phyloP scores from a whole-genome alignment of 208 protist genomes.

The Leishmania amazonensis region DNA sequence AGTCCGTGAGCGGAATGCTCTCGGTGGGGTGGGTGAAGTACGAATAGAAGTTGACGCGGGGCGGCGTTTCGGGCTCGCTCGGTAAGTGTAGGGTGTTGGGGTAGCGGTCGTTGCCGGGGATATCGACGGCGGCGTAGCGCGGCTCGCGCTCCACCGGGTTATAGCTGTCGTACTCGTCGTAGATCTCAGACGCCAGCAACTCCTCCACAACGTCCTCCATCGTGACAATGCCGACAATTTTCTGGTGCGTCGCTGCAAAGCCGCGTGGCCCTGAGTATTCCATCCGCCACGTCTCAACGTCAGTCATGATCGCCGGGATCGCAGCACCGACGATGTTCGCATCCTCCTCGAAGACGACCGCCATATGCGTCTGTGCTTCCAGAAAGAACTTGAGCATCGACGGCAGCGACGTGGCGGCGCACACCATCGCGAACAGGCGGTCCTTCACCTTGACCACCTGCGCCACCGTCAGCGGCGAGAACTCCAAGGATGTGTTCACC shows the following conservation, averaged over 20 bases:
- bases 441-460: conserved; percentile 75
- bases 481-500: conserved; percentile 33
- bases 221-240: conserved; percentile 80
- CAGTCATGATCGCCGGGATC: conserved; percentile 2
- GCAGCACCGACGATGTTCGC: not conserved
- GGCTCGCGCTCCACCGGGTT: conserved; percentile 29
- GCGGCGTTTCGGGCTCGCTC: conserved; percentile 53
- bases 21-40: conserved; percentile 69
- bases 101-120: conserved; percentile 20
- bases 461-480: conserved; percentile 54
- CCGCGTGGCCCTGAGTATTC: conserved; percentile 10
- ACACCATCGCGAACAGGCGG: conserved; percentile 65
- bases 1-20: conserved; percentile 59
- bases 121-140: conserved; percentile 14
- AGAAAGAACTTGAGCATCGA: conserved; percentile 85
- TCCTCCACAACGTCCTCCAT: conserved; percentile 91
- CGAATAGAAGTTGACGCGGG: conserved; percentile 91
- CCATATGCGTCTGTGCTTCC: conserved; percentile 84
- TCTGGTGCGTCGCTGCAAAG: conserved; percentile 15
- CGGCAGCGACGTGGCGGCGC: conserved; percentile 57
- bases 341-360: conserved; percentile 68
- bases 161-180: conserved; percentile 91
- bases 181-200: conserved; percentile 85
- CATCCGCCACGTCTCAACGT: conserved; percentile 22
- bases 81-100: conserved; percentile 28